Evolutionary conservation across 108 stramenopile genomes (phyloP).

Genomic region (Discostella pseudostelligera): DNA sequence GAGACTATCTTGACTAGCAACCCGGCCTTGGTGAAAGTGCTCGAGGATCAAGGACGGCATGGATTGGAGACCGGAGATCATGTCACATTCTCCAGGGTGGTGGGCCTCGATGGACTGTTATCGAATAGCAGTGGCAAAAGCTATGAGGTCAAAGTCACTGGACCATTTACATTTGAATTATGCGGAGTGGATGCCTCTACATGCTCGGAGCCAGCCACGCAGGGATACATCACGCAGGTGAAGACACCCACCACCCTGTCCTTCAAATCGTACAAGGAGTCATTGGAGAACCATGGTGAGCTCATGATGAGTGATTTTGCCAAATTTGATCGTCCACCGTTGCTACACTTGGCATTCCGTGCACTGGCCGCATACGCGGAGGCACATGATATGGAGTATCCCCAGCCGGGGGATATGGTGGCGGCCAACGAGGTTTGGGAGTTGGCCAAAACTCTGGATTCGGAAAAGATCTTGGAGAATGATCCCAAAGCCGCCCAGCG

Average conservation of each 20-base stretch:
- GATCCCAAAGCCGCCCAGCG: slow-evolving; percentile 52
- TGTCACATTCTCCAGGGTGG: slow-evolving; percentile 86
- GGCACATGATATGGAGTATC: slow-evolving; percentile 64
- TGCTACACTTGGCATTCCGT: slow-evolving; percentile 86
- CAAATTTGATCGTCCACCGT: slow-evolving; percentile 91
- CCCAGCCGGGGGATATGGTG: slow-evolving; percentile 76
- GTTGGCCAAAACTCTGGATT: slow-evolving; percentile 64
- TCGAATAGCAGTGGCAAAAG: slow-evolving; percentile 44
- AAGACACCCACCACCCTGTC: slow-evolving; percentile 86
- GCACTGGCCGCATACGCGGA: slow-evolving; percentile 69
- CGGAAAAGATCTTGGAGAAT: slow-evolving; percentile 41
- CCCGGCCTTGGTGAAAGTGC: slow-evolving; percentile 88
- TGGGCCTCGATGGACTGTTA: slow-evolving; percentile 73
- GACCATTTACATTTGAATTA: slow-evolving; percentile 92
- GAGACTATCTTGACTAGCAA: slow-evolving; percentile 80
- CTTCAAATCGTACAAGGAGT: slow-evolving; percentile 82
- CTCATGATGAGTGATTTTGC: slow-evolving; percentile 97
- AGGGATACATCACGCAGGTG: slow-evolving; percentile 94
- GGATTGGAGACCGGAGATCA: slow-evolving; percentile 93
- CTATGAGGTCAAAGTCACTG: slow-evolving; percentile 83
- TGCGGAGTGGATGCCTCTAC: slow-evolving; percentile 55
- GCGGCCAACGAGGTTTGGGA: slow-evolving; percentile 72
- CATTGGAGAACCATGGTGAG: slow-evolving; percentile 79
- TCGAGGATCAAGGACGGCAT: slow-evolving; percentile 97
- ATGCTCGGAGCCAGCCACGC: slow-evolving; percentile 47